phyloP scores from a whole-genome alignment of 2,329 filamentous ascomycete genomes.

The Aspergillus fischeri region DNA sequence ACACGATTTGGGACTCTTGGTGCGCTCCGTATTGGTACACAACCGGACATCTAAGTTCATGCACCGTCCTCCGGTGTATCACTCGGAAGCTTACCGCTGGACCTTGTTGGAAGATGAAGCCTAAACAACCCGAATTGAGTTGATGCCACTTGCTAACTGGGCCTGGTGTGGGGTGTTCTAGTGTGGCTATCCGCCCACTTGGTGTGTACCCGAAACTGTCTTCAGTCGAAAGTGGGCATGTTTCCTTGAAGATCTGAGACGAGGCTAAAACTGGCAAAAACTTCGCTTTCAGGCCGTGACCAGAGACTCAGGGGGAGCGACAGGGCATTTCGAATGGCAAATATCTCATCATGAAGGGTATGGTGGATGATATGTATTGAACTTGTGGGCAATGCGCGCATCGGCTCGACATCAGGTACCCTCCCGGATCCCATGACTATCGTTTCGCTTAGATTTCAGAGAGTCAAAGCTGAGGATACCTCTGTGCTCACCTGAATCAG shows the following conservation, averaged over 20 bases:
- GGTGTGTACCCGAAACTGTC: conserved; percentile 19
- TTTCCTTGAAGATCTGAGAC: background rate
- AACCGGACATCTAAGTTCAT: background rate
- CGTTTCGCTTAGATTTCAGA: background rate
- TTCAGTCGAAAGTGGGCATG: background rate
- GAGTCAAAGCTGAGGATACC: background rate
- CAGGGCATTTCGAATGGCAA: background rate
- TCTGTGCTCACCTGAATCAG: too few relatives aligned
- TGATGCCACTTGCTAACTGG: conserved; percentile 1
- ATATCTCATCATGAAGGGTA: background rate
- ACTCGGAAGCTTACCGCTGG: background rate
- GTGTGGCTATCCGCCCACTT: conserved; percentile 12
- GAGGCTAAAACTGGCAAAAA: background rate
- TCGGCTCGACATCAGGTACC: background rate
- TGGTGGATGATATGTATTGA: too few relatives aligned
- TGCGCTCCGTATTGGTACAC: background rate
- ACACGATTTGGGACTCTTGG: background rate
- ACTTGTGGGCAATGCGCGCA: background rate
- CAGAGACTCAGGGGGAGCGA: background rate
- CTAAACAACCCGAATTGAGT: background rate
- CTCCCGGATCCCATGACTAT: too few relatives aligned
- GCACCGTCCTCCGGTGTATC: background rate
- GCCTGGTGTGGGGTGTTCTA: conserved; percentile 23
- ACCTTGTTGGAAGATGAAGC: background rate
- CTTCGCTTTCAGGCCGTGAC: background rate